Evolutionary conservation across 768 basidiomycete species (phyloP).

Genomic region (Trametes cubensis): DNA sequence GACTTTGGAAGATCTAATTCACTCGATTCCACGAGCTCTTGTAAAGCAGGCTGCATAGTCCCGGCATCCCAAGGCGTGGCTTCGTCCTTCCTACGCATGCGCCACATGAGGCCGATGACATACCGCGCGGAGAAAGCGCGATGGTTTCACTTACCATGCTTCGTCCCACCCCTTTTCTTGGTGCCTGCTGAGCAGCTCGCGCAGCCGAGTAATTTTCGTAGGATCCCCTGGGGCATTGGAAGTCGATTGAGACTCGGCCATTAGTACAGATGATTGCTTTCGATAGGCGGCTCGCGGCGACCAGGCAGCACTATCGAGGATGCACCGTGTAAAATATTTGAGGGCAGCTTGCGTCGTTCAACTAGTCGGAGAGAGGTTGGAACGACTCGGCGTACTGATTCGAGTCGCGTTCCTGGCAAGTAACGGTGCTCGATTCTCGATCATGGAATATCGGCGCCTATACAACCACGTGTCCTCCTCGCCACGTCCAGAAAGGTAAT

Average conservation of each 20-base stretch:
- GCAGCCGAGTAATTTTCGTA: background rate
- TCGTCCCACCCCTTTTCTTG: slow-evolving; percentile 25
- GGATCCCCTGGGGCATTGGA: background rate
- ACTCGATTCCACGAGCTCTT: slow-evolving; percentile 50
- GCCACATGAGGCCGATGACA: too few relatives aligned
- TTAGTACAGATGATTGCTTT: too few relatives aligned
- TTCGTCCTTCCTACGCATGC: slow-evolving; percentile 40
- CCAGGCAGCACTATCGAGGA: too few relatives aligned
- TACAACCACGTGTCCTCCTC: background rate
- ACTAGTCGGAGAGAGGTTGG: too few relatives aligned
- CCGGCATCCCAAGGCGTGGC: slow-evolving; percentile 70
- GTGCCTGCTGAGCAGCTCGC: slow-evolving; percentile 6
- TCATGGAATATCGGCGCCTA: background rate
- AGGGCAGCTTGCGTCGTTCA: too few relatives aligned
- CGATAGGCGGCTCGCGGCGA: too few relatives aligned
- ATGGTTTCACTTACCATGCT: slow-evolving; percentile 22
- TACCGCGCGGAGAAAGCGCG: too few relatives aligned
- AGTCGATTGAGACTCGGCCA: background rate
- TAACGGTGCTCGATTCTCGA: too few relatives aligned
- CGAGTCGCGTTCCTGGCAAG: too few relatives aligned
- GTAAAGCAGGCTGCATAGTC: slow-evolving; percentile 55
- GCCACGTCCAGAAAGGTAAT: slow-evolving; percentile 7
- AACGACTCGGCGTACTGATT: too few relatives aligned
- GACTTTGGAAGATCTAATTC: slow-evolving; percentile 46
- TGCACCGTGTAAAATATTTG: too few relatives aligned